Evolutionary conservation across 2,329 filamentous ascomycete species (phyloP).

Genomic region (Fusarium sp.): DNA sequence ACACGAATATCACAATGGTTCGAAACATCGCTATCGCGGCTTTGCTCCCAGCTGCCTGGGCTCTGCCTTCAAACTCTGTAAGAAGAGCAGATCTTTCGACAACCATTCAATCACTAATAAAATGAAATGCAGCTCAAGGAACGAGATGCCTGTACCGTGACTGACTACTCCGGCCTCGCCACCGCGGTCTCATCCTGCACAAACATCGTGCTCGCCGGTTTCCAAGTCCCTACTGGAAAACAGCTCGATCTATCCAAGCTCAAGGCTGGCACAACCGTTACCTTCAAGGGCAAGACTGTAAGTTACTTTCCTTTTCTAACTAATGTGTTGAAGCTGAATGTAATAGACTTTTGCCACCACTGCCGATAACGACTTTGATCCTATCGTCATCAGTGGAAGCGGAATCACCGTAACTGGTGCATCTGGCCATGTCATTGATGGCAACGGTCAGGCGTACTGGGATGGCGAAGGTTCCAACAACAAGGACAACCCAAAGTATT

Average conservation of each 20-base stretch:
- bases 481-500: conserved; percentile 25
- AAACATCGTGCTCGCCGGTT: conserved; percentile 14
- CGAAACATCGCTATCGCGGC: background rate
- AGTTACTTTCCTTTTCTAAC: accelerated
- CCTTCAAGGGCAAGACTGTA: background rate
- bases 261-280: background rate
- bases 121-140: background rate
- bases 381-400: conserved; percentile 14
- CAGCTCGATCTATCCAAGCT: conserved; percentile 13
- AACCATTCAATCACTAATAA: background rate
- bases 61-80: background rate
- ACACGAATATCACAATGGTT: background rate
- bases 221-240: conserved; percentile 14
- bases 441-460: conserved; percentile 18
- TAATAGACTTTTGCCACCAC: background rate
- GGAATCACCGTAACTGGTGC: conserved; percentile 19
- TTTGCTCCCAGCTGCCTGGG: background rate
- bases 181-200: background rate
- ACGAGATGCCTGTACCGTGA: background rate
- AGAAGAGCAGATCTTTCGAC: accelerated
- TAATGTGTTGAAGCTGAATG: background rate
- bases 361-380: background rate
- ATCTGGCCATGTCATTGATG: conserved; percentile 16
- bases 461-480: conserved; percentile 13
- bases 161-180: background rate